Percentiles rank a stretch among this genome's conserved stretches.
phyloP scores from a whole-genome alignment of 2,329 filamentous ascomycete genomes.

The Calonectria pauciramosa region DNA sequence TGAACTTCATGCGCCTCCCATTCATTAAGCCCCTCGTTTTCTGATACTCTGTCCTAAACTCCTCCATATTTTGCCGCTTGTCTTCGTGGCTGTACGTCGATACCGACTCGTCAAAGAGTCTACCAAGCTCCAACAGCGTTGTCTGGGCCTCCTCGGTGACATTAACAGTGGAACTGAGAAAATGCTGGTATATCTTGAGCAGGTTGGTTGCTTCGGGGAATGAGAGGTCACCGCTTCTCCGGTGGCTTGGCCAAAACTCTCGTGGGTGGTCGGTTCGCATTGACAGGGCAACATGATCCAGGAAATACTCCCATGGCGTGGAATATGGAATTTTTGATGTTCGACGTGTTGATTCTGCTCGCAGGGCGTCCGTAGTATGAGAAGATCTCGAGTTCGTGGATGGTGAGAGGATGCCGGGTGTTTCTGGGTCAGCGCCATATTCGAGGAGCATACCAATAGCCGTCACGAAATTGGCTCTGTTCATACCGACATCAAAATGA shows the following conservation, averaged over 20 bases:
- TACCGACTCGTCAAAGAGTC: neutral
- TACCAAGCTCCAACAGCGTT: neutral
- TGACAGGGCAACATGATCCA: neutral
- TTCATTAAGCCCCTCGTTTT: neutral
- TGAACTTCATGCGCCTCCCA: neutral
- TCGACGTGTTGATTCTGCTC: no score
- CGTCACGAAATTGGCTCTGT: neutral
- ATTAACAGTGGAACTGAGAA: neutral
- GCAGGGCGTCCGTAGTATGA: no score
- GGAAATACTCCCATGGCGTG: neutral
- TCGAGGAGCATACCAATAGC: neutral
- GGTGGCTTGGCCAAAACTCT: neutral
- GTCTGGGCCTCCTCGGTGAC: neutral
- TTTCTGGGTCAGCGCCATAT: neutral
- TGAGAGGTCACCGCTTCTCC: neutral
- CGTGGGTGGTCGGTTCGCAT: no score
- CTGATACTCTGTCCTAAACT: neutral
- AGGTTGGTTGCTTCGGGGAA: neutral
- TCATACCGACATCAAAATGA: neutral
- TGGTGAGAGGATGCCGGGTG: neutral
- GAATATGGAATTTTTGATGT: neutral
- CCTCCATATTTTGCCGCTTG: neutral
- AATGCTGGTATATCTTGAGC: neutral
- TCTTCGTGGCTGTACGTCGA: neutral
- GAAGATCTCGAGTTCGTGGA: neutral